These are phyloP conservation scores for Dipteronia sinensis DNA, from an alignment of 345 rosid genomes.

Conservation along the genomic window DNA sequence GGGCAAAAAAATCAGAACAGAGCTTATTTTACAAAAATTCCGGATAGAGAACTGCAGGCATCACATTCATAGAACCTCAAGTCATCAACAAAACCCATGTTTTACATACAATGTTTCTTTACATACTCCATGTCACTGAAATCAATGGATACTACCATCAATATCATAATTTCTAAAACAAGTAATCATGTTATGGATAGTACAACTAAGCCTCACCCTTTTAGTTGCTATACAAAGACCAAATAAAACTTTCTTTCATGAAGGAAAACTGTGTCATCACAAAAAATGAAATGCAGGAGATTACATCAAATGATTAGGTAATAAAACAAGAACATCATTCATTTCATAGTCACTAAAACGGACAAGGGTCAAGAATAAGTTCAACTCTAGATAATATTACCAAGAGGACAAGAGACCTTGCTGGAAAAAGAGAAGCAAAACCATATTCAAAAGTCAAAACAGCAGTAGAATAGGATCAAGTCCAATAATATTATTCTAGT, in stretches of 20 bases:
- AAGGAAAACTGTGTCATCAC: background rate
- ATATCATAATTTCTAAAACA: no score
- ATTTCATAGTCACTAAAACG: background rate
- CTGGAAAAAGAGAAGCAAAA: background rate
- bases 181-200: no score
- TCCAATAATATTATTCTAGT: background rate
- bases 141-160: background rate
- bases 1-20: background rate
- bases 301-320: background rate
- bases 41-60: background rate
- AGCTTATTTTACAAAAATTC: background rate
- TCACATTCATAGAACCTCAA: background rate
- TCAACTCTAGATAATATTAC: background rate
- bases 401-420: background rate
- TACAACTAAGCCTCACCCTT: no score
- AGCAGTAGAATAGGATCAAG: background rate
- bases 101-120: background rate
- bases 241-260: background rate
- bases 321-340: background rate
- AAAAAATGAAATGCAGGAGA: background rate
- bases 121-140: background rate
- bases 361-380: background rate
- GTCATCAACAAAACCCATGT: background rate
- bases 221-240: no score
- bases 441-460: background rate